Evolutionary conservation across 768 basidiomycete genomes (phyloP).

Genomic region (Coprinopsis marcescibilis): DNA sequence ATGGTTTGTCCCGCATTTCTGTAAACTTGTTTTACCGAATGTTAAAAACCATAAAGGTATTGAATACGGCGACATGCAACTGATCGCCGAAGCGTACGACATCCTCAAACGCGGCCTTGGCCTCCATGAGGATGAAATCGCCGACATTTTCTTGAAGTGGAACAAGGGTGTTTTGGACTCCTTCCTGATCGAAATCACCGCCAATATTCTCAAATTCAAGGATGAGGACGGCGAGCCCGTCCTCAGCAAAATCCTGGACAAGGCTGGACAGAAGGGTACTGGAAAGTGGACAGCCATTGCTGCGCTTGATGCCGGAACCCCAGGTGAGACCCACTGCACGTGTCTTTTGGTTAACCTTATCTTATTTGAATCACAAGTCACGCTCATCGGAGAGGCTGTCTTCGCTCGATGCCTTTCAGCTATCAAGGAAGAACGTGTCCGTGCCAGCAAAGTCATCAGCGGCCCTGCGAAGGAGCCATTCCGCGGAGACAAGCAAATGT

Average conservation of each 20-base stretch:
- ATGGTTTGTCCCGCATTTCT: slow-evolving; percentile 44
- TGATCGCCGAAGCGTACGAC: slow-evolving; percentile 98
- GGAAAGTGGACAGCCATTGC: slow-evolving; percentile 99
- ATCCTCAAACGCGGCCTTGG: slow-evolving; percentile 96
- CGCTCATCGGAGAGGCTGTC: slow-evolving; percentile 98
- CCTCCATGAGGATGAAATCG: slow-evolving; percentile 81
- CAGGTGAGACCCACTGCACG: slow-evolving; percentile 46
- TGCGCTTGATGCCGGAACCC: slow-evolving; percentile 87
- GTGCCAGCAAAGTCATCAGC: slow-evolving; percentile 85
- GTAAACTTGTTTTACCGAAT: slow-evolving; percentile 12
- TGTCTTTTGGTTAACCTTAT: slow-evolving; percentile 4
- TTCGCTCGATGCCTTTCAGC: slow-evolving; percentile 97
- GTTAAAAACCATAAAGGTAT: too few species aligned
- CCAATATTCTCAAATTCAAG: slow-evolving; percentile 95
- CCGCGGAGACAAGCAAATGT: slow-evolving; percentile 96
- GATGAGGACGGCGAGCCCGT: slow-evolving; percentile 92
- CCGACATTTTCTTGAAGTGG: slow-evolving; percentile 90
- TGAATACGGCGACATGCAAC: slow-evolving; percentile 99
- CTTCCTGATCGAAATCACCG: slow-evolving; percentile 97
- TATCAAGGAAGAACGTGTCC: slow-evolving; percentile 91
- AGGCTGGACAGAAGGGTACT: slow-evolving; percentile 98
- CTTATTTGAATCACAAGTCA: slow-evolving; percentile 50
- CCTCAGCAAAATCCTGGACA: slow-evolving; percentile 89
- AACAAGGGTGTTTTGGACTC: slow-evolving; percentile 99
- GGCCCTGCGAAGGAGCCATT: slow-evolving; percentile 92